Base-by-base conservation (phyloP, 2,329 filamentous ascomycete genomes). In the Tolypocladium ovalisporum region DNA sequence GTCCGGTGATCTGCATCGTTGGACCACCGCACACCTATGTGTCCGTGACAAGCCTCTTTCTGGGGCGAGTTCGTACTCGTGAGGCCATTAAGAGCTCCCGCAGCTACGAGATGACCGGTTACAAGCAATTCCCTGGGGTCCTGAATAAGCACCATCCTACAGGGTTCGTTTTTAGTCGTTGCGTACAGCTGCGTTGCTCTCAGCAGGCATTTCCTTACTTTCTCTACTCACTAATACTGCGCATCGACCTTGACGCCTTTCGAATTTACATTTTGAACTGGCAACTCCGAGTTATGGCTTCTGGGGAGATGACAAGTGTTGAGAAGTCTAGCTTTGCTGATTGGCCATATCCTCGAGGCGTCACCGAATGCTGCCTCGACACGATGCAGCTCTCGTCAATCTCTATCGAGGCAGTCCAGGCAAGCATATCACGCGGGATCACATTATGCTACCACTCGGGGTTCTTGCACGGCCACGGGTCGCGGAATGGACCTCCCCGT, bases 181-280 rank as follows among this genome's bases (percentile, higher is more conserved):
- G 71, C 71, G 64, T 72, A 68, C 61, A 69, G 67, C 66, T 71
- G 65, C 69, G 70, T 68, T 62, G 59, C 51, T 57, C 57, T 57
- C 54, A 63, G 56, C 63, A 63, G 63, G 63, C 63, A 64, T 68
- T 69, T 66, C 64, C 57, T 63, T 60, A 60, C 61, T 67, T 67
- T 66, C 61, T 59, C 66, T 68, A 56, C 53, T 69, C 65, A 64
- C 63, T 62, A 59, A 58, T 60, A 56, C 37, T 58, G 57, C 52
- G 27, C 54, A 58, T 57, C 55, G 57, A 58, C 54, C 54, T 52
- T 62, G 56, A 59, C 58, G 52, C 54, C 32, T 59, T 54, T 58
- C 57, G 44, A 58, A 58, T 65, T 60, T 49, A 56, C 57, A 58
- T 62, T 62, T 66, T 63, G 64, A 58, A 64, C 60, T 63, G 64